Conservation (phyloP, 164 flowering plant genomes). For the Nymphaea colorata region DNA sequence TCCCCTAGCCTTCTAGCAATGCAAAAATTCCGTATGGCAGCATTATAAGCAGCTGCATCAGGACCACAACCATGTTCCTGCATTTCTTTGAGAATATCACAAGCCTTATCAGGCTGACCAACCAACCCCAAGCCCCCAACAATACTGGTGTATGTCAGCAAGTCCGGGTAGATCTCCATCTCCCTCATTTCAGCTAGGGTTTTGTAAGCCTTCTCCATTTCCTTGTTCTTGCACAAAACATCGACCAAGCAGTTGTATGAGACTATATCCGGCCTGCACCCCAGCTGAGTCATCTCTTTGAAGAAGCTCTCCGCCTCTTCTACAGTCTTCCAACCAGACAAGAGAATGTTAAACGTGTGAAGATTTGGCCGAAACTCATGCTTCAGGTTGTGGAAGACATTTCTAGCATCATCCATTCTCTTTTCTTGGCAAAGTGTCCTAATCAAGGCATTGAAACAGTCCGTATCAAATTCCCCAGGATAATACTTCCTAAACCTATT, state of each 20-base stretch:
- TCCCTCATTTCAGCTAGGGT: conserved; percentile 52
- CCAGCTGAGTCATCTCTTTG: conserved; percentile 60
- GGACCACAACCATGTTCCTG: conserved; percentile 78
- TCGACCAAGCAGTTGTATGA: conserved; percentile 80
- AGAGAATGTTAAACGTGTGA: conserved; percentile 70
- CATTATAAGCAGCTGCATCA: conserved; percentile 81
- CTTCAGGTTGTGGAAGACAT: conserved; percentile 72
- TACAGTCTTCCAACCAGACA: conserved; percentile 72
- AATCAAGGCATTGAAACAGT: conserved; percentile 60
- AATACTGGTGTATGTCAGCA: conserved; percentile 58
- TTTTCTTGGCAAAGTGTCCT: conserved; percentile 89
- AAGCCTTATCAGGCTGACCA: conserved; percentile 90
- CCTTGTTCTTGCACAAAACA: conserved; percentile 66
- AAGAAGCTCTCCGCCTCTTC: conserved; percentile 81
- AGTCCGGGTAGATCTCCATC: conserved; percentile 49
- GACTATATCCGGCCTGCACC: conserved; percentile 68
- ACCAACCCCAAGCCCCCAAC: conserved; percentile 82
- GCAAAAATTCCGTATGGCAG: conserved; percentile 72
- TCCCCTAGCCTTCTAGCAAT: conserved; percentile 71
- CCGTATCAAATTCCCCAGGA: conserved; percentile 34
- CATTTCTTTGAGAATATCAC: conserved; percentile 71
- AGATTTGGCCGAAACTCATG: conserved; percentile 48
- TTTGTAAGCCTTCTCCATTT: conserved; percentile 51
- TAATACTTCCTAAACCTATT: conserved; percentile 31
- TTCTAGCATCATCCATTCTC: conserved; percentile 82